Evolutionary conservation across 176 grass and related monocot genomes (phyloP).

Genomic region (Avena insularis): DNA sequence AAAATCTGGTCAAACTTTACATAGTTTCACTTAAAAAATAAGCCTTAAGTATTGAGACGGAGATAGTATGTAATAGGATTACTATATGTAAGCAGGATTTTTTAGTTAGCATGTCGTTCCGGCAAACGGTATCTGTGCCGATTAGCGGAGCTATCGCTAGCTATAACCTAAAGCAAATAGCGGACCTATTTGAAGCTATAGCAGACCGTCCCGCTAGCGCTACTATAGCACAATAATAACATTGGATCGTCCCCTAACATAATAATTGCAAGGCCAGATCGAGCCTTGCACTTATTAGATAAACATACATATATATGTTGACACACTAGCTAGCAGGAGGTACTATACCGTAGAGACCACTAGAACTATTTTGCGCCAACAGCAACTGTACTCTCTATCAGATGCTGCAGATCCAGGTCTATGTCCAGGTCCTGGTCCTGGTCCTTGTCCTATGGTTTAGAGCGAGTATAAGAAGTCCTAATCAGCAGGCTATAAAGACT

Average conservation of each 20-base stretch:
- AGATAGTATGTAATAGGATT: too few relatives aligned
- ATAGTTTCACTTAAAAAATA: too few relatives aligned
- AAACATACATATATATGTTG: not conserved
- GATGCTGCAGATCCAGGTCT: slow-evolving; percentile 2
- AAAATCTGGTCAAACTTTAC: too few relatives aligned
- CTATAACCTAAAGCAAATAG: not conserved
- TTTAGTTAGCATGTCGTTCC: not conserved
- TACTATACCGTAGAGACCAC: not conserved
- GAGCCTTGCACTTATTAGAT: not conserved
- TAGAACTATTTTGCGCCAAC: not conserved
- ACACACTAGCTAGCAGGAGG: not conserved
- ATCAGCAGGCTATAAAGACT: too few relatives aligned
- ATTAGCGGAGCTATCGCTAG: not conserved
- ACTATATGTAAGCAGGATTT: not conserved
- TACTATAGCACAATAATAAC: not conserved
- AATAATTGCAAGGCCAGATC: not conserved
- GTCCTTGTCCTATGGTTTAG: too few relatives aligned
- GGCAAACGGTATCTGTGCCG: not conserved
- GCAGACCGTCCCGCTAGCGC: not conserved
- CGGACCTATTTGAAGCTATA: not conserved
- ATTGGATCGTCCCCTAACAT: not conserved
- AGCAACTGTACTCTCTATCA: not conserved
- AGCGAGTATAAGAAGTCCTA: too few relatives aligned
- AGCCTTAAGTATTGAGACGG: too few relatives aligned
- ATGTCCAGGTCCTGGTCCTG: not conserved